Percentiles rank a stretch among this genome's conserved stretches.
Conservation (phyloP, 169 alveolate genomes). For the Eimeria sp. region DNA sequence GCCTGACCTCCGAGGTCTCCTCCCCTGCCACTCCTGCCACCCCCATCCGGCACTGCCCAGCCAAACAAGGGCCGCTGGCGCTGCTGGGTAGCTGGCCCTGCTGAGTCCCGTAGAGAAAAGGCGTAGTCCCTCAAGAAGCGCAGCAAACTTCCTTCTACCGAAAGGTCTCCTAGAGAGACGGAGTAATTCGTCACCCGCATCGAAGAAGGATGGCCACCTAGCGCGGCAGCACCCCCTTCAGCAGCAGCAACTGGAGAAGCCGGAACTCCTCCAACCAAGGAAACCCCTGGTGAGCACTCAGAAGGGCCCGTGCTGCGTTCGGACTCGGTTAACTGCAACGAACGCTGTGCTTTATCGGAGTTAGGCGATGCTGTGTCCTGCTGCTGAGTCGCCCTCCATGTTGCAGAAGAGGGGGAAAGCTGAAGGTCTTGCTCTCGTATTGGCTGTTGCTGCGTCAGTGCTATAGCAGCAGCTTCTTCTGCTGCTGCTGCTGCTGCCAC, state of each 20-base stretch:
- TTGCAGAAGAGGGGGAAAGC: background rate
- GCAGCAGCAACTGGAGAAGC: constrained; percentile 8
- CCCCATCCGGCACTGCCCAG: constrained; percentile 21
- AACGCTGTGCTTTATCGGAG: background rate
- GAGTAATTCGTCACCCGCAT: constrained; percentile 67
- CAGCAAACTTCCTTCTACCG: constrained; percentile 71
- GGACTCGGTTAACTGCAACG: background rate
- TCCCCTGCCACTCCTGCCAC: background rate
- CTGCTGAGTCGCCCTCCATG: background rate
- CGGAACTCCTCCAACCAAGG: background rate
- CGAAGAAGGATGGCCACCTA: background rate
- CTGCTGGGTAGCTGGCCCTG: constrained; percentile 44
- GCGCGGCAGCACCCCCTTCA: background rate
- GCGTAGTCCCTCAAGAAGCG: constrained; percentile 35
- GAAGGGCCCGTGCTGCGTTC: background rate
- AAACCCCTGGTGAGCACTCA: background rate
- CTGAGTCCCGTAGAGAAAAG: constrained; percentile 6
- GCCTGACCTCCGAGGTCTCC: background rate
- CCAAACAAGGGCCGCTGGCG: constrained; percentile 30
- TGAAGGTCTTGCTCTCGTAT: constrained; percentile 24
- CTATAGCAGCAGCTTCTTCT: background rate
- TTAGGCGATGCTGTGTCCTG: background rate
- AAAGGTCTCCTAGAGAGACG: constrained; percentile 67
- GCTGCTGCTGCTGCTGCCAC: constrained; percentile 71
- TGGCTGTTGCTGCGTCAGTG: constrained; percentile 49